A percentile compares a stretch with the other conserved stretches of the same genome.
Evolutionary conservation across 768 basidiomycete species (phyloP).

Genomic region (Suillus hirtellus): DNA sequence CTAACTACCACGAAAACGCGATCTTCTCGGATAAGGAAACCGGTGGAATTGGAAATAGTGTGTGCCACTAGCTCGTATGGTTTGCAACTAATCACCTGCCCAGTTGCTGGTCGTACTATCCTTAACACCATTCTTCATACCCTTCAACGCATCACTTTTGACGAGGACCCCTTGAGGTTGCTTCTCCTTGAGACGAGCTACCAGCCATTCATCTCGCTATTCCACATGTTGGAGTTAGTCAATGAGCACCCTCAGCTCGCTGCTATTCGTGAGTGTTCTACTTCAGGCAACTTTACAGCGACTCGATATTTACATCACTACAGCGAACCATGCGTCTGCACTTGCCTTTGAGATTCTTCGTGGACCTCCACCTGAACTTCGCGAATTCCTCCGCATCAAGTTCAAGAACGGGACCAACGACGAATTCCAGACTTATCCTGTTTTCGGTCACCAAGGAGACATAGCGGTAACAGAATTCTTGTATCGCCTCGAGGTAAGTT

Average conservation of each 20-base stretch:
- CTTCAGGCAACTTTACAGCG: neutral
- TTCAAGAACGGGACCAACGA: slow-evolving; percentile 77
- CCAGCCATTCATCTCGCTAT: slow-evolving; percentile 85
- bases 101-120: slow-evolving; percentile 81
- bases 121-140: slow-evolving; percentile 69
- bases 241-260: slow-evolving; percentile 51
- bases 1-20: slow-evolving; percentile 75
- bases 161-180: slow-evolving; percentile 75
- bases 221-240: slow-evolving; percentile 67
- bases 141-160: slow-evolving; percentile 76
- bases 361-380: slow-evolving; percentile 69
- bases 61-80: slow-evolving; percentile 27
- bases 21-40: slow-evolving; percentile 68
- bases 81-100: slow-evolving; percentile 1
- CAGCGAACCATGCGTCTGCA: slow-evolving; percentile 74
- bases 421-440: slow-evolving; percentile 61
- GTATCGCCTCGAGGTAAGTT: slow-evolving; percentile 71
- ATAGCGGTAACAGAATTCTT: slow-evolving; percentile 83
- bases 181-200: slow-evolving; percentile 78
- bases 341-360: slow-evolving; percentile 75
- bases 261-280: slow-evolving; percentile 60
- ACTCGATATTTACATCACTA: slow-evolving; percentile 1
- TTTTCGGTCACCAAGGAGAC: slow-evolving; percentile 70
- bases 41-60: slow-evolving; percentile 75
- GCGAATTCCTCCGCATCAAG: slow-evolving; percentile 79